These are phyloP conservation scores for Pseudoneurospora amorphoporcata DNA, from an alignment of 495 filamentous ascomycete genomes.

Conservation along the genomic window DNA sequence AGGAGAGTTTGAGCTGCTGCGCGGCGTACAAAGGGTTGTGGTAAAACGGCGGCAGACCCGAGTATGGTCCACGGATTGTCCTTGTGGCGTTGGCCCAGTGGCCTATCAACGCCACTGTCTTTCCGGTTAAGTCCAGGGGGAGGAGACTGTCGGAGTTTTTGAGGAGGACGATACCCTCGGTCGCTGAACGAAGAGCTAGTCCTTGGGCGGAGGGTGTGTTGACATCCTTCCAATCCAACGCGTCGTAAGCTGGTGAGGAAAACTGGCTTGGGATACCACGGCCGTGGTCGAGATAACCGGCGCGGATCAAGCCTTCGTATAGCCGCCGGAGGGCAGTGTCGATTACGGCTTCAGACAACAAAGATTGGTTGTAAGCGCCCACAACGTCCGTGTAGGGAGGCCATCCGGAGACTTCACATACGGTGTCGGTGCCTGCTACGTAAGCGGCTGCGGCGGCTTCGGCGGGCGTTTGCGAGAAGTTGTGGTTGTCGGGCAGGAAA, in stretches of 20 bases:
- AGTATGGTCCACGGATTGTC: constrained; percentile 29
- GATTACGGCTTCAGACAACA: constrained; percentile 24
- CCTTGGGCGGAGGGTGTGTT: constrained; percentile 21
- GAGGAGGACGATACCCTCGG: constrained; percentile 23
- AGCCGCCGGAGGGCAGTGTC: constrained; percentile 25
- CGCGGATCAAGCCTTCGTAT: constrained; percentile 26
- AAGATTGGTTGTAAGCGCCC: constrained; percentile 22
- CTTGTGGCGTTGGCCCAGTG: constrained; percentile 22
- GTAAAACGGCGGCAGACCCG: constrained; percentile 24
- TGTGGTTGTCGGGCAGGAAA: constrained; percentile 20
- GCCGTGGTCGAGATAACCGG: constrained; percentile 25
- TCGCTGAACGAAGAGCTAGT: constrained; percentile 22
- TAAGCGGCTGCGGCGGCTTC: constrained; percentile 26
- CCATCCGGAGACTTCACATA: constrained; percentile 21
- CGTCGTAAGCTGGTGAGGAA: constrained; percentile 17
- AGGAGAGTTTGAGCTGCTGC: constrained; percentile 16
- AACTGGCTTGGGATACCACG: background rate
- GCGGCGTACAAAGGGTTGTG: constrained; percentile 23
- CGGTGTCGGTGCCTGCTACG: constrained; percentile 27
- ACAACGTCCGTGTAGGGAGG: constrained; percentile 18
- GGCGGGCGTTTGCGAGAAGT: constrained; percentile 23
- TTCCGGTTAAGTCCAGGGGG: constrained; percentile 13
- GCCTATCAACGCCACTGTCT: constrained; percentile 26
- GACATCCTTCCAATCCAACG: constrained; percentile 24
- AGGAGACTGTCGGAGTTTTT: constrained; percentile 23